phyloP scores from a whole-genome alignment of 2,329 filamentous ascomycete genomes.

The Calycina herbarum region DNA sequence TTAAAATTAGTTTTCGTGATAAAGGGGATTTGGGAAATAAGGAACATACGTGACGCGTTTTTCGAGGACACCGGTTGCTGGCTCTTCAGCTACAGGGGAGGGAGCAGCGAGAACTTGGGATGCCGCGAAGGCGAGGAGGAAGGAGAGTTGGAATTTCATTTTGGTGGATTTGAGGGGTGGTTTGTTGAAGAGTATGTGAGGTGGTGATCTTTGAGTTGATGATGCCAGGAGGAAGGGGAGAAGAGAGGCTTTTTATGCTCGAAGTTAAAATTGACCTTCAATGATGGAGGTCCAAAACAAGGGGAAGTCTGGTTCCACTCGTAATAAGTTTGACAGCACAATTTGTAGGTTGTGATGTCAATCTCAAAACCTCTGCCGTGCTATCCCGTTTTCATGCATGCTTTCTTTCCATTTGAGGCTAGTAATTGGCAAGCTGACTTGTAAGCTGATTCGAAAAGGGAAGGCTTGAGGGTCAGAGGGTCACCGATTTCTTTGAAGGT shows the following conservation, averaged over 20 bases:
- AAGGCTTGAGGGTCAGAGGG: neutral
- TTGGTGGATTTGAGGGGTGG: neutral
- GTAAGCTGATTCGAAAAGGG: neutral
- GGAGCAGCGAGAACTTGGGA: neutral
- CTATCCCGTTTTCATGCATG: neutral
- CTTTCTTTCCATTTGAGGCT: neutral
- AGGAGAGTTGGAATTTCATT: neutral
- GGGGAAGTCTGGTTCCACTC: neutral
- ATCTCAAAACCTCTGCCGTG: neutral
- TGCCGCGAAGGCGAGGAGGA: neutral
- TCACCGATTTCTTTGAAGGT: neutral
- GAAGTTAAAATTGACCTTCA: neutral
- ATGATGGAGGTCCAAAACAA: neutral
- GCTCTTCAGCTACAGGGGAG: neutral
- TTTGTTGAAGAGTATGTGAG: neutral
- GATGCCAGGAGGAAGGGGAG: neutral
- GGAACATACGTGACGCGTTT: constrained; percentile 8
- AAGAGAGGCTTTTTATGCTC: neutral
- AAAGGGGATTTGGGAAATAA: neutral
- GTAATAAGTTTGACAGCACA: neutral
- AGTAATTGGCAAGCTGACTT: constrained; percentile 2
- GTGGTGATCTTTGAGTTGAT: neutral
- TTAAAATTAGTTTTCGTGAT: neutral
- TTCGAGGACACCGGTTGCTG: neutral
- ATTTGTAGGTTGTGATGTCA: neutral